These are phyloP conservation scores for Cylindrodendrum hubeiense DNA, from an alignment of 2,329 filamentous ascomycete species.

Conservation along the genomic window DNA sequence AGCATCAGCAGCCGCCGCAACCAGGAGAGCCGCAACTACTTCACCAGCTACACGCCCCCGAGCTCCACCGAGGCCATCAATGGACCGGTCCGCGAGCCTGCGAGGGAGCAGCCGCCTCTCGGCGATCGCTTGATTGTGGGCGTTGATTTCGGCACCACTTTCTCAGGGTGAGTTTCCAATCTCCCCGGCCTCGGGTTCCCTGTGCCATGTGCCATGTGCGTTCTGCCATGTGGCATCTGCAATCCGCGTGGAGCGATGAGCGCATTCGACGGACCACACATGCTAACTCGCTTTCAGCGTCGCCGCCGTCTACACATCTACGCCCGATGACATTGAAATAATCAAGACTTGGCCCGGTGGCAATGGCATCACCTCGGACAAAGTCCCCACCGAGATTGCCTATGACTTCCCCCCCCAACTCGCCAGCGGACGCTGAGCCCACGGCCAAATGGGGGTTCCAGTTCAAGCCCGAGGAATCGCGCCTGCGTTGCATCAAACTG, in stretches of 20 bases:
- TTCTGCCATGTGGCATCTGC: too few species aligned
- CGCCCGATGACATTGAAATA: conserved; percentile 84
- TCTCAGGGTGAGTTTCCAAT: conserved; percentile 72
- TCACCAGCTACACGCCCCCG: conserved; percentile 66
- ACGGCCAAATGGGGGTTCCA: conserved; percentile 84
- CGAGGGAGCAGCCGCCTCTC: conserved; percentile 62
- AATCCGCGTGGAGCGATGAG: background rate
- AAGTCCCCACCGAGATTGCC: conserved; percentile 85
- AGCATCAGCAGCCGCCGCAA: conserved; percentile 62
- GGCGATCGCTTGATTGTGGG: conserved; percentile 80
- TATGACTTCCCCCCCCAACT: conserved; percentile 58
- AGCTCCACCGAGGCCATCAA: conserved; percentile 73
- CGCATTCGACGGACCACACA: background rate
- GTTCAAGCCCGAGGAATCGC: conserved; percentile 81
- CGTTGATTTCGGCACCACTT: conserved; percentile 88
- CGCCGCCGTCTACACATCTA: conserved; percentile 79
- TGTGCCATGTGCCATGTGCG: background rate
- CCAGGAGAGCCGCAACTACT: conserved; percentile 68
- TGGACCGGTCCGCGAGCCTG: conserved; percentile 69
- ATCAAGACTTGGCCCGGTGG: conserved; percentile 89
- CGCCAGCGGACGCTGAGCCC: conserved; percentile 54
- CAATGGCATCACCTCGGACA: conserved; percentile 89
- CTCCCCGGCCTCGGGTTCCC: background rate
- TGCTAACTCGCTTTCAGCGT: conserved; percentile 55
- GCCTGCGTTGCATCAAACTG: conserved; percentile 85